These are phyloP conservation scores for Penicillium manginii DNA, from an alignment of 495 filamentous ascomycete genomes.

Conservation along the genomic window DNA sequence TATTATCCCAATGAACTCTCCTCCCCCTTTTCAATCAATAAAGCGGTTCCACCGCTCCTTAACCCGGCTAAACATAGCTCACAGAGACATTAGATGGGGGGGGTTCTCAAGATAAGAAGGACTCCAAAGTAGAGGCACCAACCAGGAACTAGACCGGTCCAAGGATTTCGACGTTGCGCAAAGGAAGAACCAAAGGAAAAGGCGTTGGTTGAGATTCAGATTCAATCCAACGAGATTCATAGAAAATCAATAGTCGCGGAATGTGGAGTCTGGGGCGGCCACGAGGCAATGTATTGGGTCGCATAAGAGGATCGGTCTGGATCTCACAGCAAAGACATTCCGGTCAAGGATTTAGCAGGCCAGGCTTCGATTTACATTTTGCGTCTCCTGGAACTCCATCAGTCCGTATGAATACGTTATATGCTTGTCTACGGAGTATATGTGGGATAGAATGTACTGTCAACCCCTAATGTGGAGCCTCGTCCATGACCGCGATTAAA, in stretches of 20 bases:
- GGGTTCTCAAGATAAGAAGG: constrained; percentile 1
- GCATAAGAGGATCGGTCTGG: background rate
- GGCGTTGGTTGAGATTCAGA: background rate
- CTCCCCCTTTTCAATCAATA: background rate
- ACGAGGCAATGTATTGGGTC: constrained; percentile 18
- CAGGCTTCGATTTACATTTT: background rate
- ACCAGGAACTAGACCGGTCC: constrained; percentile 10
- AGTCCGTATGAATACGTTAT: too few species aligned
- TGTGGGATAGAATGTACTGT: background rate
- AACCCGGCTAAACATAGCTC: constrained; percentile 18
- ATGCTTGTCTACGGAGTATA: background rate
- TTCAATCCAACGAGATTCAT: constrained; percentile 12
- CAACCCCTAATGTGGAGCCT: constrained; percentile 2
- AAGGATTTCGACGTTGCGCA: constrained; percentile 6
- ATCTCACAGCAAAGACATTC: constrained; percentile 21
- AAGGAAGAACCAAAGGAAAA: constrained; percentile 4
- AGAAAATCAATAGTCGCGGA: constrained; percentile 21
- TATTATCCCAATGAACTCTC: constrained; percentile 8
- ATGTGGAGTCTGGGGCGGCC: constrained; percentile 29
- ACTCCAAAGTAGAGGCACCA: background rate
- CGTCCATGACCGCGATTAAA: background rate
- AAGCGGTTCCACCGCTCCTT: constrained; percentile 2
- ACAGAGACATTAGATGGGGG: constrained; percentile 10
- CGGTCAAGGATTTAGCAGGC: background rate
- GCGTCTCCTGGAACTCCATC: too few species aligned